phyloP scores from a whole-genome alignment of 805 yeast genomes.

The Metschnikowia picachoensis region DNA sequence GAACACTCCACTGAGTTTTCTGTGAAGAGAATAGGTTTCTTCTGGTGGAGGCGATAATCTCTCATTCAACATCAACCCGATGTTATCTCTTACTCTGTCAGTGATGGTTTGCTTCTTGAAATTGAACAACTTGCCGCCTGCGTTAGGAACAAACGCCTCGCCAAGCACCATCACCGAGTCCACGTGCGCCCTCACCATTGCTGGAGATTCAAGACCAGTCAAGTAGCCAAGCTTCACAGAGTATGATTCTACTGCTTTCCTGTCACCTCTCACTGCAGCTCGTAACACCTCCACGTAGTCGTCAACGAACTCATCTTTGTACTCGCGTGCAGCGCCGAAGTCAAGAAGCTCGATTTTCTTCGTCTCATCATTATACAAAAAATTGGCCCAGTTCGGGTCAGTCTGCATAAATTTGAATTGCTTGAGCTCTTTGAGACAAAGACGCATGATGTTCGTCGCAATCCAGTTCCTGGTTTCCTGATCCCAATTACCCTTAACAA shows the following conservation, averaged over 20 bases:
- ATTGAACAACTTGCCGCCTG: slow-evolving; percentile 55
- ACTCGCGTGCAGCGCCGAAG: slow-evolving; percentile 92
- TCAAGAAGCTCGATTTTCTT: slow-evolving; percentile 80
- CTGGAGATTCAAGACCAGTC: slow-evolving; percentile 83
- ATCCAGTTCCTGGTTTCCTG: slow-evolving; percentile 78
- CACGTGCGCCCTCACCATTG: slow-evolving; percentile 89
- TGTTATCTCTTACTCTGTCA: slow-evolving; percentile 84
- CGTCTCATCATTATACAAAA: slow-evolving; percentile 71
- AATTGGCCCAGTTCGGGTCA: slow-evolving; percentile 99
- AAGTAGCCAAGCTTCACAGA: slow-evolving; percentile 79
- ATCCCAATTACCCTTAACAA: slow-evolving; percentile 68
- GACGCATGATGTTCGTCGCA: slow-evolving; percentile 79
- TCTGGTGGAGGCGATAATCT: slow-evolving; percentile 97
- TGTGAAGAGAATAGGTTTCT: slow-evolving; percentile 93
- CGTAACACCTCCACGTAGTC: slow-evolving; percentile 70
- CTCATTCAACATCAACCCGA: slow-evolving; percentile 85
- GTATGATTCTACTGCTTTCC: slow-evolving; percentile 56
- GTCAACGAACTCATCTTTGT: slow-evolving; percentile 58
- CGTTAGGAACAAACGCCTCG: slow-evolving; percentile 75
- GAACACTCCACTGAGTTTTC: slow-evolving; percentile 93
- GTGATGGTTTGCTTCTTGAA: slow-evolving; percentile 87
- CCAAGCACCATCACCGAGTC: slow-evolving; percentile 88
- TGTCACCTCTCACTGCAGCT: slow-evolving; percentile 69
- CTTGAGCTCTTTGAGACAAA: slow-evolving; percentile 83
- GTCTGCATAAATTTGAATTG: slow-evolving; percentile 92